Percentiles rank a stretch among this genome's conserved stretches.
Evolutionary conservation across 768 basidiomycete species (phyloP).

Genomic region (Agaricus sinodeliciosus): DNA sequence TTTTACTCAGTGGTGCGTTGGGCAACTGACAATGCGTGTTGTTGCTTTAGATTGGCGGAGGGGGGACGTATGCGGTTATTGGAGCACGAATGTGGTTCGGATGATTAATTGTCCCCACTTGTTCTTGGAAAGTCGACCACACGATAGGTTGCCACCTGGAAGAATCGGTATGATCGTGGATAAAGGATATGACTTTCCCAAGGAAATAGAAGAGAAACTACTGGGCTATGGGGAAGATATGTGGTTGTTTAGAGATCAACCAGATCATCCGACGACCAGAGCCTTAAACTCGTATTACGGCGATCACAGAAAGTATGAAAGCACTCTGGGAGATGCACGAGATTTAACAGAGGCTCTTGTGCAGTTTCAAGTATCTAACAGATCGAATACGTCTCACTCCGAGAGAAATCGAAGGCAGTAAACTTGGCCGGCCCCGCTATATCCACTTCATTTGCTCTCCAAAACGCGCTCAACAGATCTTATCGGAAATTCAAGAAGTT

Average conservation of each 20-base stretch:
- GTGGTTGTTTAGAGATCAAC: conserved; percentile 70
- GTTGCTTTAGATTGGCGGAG: conserved; percentile 66
- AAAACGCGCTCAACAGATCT: conserved; percentile 54
- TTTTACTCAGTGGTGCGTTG: too few relatives aligned
- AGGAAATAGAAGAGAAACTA: conserved; percentile 45
- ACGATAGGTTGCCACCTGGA: conserved; percentile 53
- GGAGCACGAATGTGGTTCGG: conserved; percentile 77
- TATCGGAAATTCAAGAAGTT: conserved; percentile 51
- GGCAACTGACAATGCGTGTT: not conserved
- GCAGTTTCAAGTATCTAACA: conserved; percentile 75
- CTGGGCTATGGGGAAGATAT: conserved; percentile 62
- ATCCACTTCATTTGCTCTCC: conserved; percentile 89
- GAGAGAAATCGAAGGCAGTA: conserved; percentile 52
- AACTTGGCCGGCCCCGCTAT: conserved; percentile 40
- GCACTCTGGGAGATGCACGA: not conserved
- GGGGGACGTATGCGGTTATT: conserved; percentile 75
- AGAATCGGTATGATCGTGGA: conserved; percentile 82
- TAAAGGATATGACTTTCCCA: conserved; percentile 70
- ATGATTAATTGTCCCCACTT: not conserved
- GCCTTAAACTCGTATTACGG: conserved; percentile 72
- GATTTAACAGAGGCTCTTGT: not conserved
- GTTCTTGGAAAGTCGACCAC: not conserved
- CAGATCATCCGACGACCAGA: conserved; percentile 53
- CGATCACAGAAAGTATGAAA: conserved; percentile 57
- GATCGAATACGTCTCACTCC: conserved; percentile 68